Evolutionary conservation across 2,329 filamentous ascomycete species (phyloP).

Genomic region (Monilinia fructigena): DNA sequence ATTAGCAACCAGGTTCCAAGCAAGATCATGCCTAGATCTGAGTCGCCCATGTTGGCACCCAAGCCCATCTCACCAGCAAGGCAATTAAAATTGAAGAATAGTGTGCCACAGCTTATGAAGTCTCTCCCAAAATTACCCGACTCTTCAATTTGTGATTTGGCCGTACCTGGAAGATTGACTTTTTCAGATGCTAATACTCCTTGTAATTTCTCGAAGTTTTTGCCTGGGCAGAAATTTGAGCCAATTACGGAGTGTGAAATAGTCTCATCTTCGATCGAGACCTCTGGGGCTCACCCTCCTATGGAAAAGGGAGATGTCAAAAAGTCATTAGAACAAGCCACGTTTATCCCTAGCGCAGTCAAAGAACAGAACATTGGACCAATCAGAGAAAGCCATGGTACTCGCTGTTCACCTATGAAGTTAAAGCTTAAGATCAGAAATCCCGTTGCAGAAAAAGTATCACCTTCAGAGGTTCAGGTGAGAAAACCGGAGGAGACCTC

Average conservation of each 20-base stretch:
- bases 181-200: conserved; percentile 20
- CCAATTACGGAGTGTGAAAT: conserved; percentile 10
- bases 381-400: conserved; percentile 5
- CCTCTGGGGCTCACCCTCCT: not conserved
- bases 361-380: conserved; percentile 3
- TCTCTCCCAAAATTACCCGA: conserved; percentile 38
- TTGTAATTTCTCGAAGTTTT: conserved; percentile 24
- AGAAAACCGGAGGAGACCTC: conserved; percentile 33
- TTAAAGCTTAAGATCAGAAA: conserved; percentile 29
- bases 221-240: conserved; percentile 4
- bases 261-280: not conserved
- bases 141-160: conserved; percentile 17
- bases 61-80: conserved; percentile 41
- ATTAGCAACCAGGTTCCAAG: conserved; percentile 31
- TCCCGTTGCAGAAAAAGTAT: conserved; percentile 26
- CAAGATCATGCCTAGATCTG: conserved; percentile 32
- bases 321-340: not conserved
- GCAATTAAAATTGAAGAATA: conserved; percentile 40
- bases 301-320: not conserved
- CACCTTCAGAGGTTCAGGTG: conserved; percentile 28
- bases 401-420: conserved; percentile 26
- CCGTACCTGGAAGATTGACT: conserved; percentile 10
- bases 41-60: conserved; percentile 39
- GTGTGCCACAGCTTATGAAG: conserved; percentile 41
- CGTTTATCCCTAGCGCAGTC: not conserved